Percentiles rank a stretch among this genome's conserved stretches.
Conservation (phyloP, 2,329 filamentous ascomycete genomes). For the Ophiocordyceps camponoti-rufipedis region DNA sequence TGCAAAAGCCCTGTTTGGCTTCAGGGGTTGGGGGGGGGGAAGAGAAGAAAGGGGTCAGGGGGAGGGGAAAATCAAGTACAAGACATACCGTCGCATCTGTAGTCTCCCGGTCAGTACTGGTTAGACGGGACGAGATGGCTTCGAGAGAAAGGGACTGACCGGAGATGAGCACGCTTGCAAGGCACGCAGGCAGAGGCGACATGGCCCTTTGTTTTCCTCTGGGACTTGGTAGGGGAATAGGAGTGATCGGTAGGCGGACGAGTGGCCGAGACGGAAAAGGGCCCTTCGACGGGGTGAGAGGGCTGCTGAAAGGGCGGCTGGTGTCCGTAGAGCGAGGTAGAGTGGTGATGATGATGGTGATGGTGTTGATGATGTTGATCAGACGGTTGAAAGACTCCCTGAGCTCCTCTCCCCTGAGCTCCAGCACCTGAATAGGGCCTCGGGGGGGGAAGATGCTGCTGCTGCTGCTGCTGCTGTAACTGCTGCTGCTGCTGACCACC, state of each 20-base stretch:
- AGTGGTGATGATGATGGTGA: background rate
- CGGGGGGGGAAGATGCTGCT: conserved; percentile 9
- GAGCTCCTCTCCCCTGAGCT: conserved; percentile 2
- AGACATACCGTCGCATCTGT: conserved; percentile 46
- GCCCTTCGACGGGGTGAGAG: conserved; percentile 4
- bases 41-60: background rate
- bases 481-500: too few species aligned
- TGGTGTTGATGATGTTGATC: background rate
- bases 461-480: conserved; percentile 3
- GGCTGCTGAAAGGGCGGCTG: conserved; percentile 6
- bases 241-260: conserved; percentile 23
- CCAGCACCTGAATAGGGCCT: conserved; percentile 9
- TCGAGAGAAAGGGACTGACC: conserved; percentile 21
- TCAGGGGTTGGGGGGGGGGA: background rate
- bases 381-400: conserved; percentile 7
- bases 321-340: background rate
- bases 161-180: conserved; percentile 68
- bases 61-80: conserved; percentile 1
- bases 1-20: background rate
- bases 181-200: conserved; percentile 74
- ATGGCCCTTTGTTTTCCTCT: conserved; percentile 59
- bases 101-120: background rate
- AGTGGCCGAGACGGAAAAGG: conserved; percentile 8
- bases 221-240: conserved; percentile 38
- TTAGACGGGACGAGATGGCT: background rate